Percentiles rank a stretch among this genome's conserved stretches.
phyloP scores from a whole-genome alignment of 164 flowering plant species.

The Malania oleifera region DNA sequence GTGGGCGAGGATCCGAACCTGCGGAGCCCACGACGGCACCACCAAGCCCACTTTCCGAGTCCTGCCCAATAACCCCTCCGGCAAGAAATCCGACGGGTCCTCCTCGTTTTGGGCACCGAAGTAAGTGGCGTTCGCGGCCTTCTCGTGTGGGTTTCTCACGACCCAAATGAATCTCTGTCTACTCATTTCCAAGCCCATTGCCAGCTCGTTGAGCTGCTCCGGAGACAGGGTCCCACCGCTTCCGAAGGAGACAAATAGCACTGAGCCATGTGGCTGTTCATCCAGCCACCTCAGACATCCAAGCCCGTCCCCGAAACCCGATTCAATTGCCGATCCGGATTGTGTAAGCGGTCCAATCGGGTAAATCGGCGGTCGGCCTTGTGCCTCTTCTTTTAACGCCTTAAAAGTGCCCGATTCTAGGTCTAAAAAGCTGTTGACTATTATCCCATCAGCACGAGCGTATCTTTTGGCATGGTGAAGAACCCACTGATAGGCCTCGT shows the following conservation, averaged over 20 bases:
- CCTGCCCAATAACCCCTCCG: conserved; percentile 29
- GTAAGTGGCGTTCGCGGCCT: conserved; percentile 16
- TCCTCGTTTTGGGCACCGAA: conserved; percentile 10
- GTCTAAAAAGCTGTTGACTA: conserved; percentile 23
- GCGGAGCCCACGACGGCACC: conserved; percentile 44
- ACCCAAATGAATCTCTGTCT: conserved; percentile 42
- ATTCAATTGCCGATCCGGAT: not conserved
- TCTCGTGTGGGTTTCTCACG: conserved; percentile 25
- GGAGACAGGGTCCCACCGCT: conserved; percentile 37
- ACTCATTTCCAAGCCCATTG: conserved; percentile 36
- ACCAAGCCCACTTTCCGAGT: conserved; percentile 29
- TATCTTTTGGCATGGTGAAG: conserved; percentile 13
- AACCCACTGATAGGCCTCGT: conserved; percentile 24
- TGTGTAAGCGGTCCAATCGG: conserved; percentile 34
- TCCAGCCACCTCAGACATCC: conserved; percentile 38
- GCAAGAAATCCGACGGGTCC: conserved; percentile 25
- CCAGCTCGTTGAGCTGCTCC: conserved; percentile 32
- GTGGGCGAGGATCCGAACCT: conserved; percentile 28
- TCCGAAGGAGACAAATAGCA: conserved; percentile 36
- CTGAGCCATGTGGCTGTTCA: conserved; percentile 31
- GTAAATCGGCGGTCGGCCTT: conserved; percentile 21
- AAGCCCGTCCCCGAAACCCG: not conserved
- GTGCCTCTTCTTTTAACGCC: conserved; percentile 14
- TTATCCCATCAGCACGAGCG: conserved; percentile 21
- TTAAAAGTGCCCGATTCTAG: conserved; percentile 22